Evolutionary conservation across 441 rosid genomes (phyloP), one percentile per base, ranked within the genome.

Genomic region (Manihot esculenta): DNA sequence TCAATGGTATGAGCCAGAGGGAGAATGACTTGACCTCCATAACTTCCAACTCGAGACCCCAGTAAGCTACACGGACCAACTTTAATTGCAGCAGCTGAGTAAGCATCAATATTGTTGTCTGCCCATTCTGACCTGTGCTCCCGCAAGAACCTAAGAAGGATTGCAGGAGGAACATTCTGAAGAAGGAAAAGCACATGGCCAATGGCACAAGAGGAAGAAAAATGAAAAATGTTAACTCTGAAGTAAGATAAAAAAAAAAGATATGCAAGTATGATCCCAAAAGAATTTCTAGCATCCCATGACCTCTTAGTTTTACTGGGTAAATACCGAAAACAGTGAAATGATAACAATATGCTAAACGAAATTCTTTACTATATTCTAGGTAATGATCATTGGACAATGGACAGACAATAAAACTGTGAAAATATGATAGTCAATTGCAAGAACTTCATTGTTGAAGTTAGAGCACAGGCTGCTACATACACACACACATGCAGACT

Each of bases 101-200:
- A 95, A 0, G 96, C 95, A 86, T 95, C 98, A 53, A 92, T 89
- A 75, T 80, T 88, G 84, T 87, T 92, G 74, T 95, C 99, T 24
- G 98, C 98, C 99, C 99, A 95, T 76, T 95, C 99, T 62, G 99
- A 95, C 68, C 99, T 82, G 64, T 95, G 99, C 83, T 95, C 99
- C 53, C 97, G 87, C 79, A 95, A 80, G 74, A 95, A 95, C 77
- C 98, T 85, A 18, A 95, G 94, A 41, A 95, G 96, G 57, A 92
- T 88, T 13, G 88, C 96, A 14, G 99, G 99, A 79, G 97, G 97
- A 55, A 95, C 97, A 69, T 95, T 92, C 99, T 95, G 83, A 38
- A 76, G 48, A 71, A 66, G 72, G 44, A 64, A 75, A 57, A 71
- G 76, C n/a, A n/a, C 62, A 66, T 20, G 30, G 10, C 15, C 73